Conservation (phyloP, 768 basidiomycete species). For the Kondoa malvinella region DNA sequence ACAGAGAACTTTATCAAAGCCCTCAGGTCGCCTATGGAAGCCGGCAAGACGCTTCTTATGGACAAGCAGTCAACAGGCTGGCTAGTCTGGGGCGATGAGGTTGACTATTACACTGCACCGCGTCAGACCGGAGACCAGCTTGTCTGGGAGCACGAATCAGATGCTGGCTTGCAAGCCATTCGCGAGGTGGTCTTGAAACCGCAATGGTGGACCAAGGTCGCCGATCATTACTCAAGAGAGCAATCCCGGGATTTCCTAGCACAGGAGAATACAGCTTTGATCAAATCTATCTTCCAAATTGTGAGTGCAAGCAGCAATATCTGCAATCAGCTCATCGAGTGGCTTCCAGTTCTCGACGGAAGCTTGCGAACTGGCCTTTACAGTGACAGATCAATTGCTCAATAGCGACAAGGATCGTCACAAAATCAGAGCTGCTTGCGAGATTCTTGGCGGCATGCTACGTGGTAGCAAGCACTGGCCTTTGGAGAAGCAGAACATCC, state of each 20-base stretch:
- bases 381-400: conserved; percentile 44
- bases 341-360: conserved; percentile 28
- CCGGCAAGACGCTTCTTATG: conserved; percentile 26
- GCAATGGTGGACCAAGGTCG: conserved; percentile 24
- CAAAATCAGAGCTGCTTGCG: conserved; percentile 73
- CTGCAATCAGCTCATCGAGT: not conserved
- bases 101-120: conserved; percentile 25
- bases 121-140: conserved; percentile 8
- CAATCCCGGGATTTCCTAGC: conserved; percentile 19
- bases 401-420: conserved; percentile 57
- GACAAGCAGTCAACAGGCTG: conserved; percentile 32
- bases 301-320: not conserved
- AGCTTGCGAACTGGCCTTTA: not conserved
- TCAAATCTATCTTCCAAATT: conserved; percentile 47
- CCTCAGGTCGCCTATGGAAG: conserved; percentile 40
- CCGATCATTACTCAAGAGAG: conserved; percentile 23
- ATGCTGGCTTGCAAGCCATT: conserved; percentile 9
- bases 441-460: conserved; percentile 32
- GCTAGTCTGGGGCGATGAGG: conserved; percentile 34
- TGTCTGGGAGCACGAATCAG: conserved; percentile 20
- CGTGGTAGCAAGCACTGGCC: conserved; percentile 78
- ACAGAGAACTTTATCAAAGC: conserved; percentile 43
- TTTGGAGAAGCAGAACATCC: conserved; percentile 43
- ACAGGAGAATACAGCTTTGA: conserved; percentile 26
- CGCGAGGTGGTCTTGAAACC: conserved; percentile 16